Evolutionary conservation across 2,329 filamentous ascomycete species (phyloP).

Genomic region (Thielaviopsis ethacetica): DNA sequence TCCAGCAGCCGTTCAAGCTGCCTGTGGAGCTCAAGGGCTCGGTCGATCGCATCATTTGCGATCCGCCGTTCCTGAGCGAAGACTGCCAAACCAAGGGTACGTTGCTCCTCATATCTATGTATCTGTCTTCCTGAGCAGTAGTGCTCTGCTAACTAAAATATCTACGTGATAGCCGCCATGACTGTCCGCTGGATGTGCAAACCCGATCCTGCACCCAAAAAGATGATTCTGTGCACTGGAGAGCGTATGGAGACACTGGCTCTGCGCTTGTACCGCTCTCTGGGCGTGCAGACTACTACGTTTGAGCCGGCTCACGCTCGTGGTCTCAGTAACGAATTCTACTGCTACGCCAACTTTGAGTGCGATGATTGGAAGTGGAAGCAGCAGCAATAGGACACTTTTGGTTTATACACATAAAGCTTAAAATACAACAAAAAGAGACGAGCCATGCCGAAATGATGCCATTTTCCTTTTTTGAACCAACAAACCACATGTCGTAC

Average conservation of each 20-base stretch:
- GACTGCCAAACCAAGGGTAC: slow-evolving; percentile 67
- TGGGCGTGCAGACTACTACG: slow-evolving; percentile 46
- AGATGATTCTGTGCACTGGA: slow-evolving; percentile 56
- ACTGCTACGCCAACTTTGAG: slow-evolving; percentile 66
- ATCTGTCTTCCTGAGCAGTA: too few relatives aligned
- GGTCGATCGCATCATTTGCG: slow-evolving; percentile 55
- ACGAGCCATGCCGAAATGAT: background rate
- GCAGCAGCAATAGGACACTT: slow-evolving; percentile 14
- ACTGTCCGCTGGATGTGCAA: slow-evolving; percentile 60
- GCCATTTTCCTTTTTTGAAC: background rate
- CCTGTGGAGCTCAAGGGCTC: slow-evolving; percentile 45
- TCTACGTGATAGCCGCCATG: slow-evolving; percentile 39
- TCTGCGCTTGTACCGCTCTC: slow-evolving; percentile 46
- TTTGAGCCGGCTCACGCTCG: slow-evolving; percentile 55
- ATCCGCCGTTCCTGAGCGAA: slow-evolving; percentile 65
- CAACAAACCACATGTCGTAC: background rate
- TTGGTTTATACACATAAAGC: background rate
- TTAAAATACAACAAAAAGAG: background rate
- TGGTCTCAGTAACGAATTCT: slow-evolving; percentile 65
- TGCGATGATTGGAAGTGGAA: slow-evolving; percentile 34
- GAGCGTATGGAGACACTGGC: slow-evolving; percentile 57
- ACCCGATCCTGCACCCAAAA: slow-evolving; percentile 15
- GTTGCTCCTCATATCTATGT: too few relatives aligned
- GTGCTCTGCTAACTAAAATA: background rate
- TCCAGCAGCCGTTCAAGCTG: slow-evolving; percentile 48